phyloP scores from a whole-genome alignment of 2,329 filamentous ascomycete species.

The Cadophora luteo-olivacea region DNA sequence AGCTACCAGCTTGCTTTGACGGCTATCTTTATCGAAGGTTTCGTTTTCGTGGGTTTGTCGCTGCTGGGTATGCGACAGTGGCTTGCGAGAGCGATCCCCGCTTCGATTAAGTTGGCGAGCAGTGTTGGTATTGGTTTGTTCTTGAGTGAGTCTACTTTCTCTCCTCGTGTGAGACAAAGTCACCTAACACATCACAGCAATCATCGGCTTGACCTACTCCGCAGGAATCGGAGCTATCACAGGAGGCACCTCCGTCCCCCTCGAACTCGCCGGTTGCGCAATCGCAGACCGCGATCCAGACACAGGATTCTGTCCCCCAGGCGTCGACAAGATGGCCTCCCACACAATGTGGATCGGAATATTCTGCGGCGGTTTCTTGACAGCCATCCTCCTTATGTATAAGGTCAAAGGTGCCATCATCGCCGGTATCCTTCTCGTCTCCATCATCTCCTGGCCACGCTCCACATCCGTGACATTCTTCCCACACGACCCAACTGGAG shows the following conservation, averaged over 20 bases:
- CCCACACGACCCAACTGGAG: conserved; percentile 72
- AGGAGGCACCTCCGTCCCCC: conserved; percentile 70
- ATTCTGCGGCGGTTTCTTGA: conserved; percentile 83
- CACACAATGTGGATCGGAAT: conserved; percentile 89
- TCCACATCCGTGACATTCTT: conserved; percentile 80
- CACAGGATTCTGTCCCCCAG: conserved; percentile 64
- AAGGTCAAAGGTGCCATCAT: conserved; percentile 88
- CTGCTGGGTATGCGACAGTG: conserved; percentile 84
- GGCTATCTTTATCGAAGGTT: conserved; percentile 87
- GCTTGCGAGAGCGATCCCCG: conserved; percentile 83
- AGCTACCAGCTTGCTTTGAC: conserved; percentile 80
- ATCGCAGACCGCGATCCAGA: conserved; percentile 30
- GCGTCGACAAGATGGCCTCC: conserved; percentile 75
- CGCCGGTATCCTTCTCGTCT: conserved; percentile 80
- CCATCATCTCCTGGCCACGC: conserved; percentile 88
- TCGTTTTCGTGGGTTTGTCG: conserved; percentile 82
- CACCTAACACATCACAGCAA: conserved; percentile 44
- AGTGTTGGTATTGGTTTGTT: conserved; percentile 88
- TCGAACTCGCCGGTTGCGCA: conserved; percentile 70
- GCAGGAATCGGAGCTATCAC: conserved; percentile 83
- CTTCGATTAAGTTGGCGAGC: conserved; percentile 87
- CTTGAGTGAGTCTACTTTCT: conserved; percentile 52
- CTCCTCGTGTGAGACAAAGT: neutral
- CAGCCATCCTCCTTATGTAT: conserved; percentile 82
- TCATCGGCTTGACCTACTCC: conserved; percentile 79